Conservation (phyloP, 108 stramenopile genomes). For the Schizochytrium sp. region DNA sequence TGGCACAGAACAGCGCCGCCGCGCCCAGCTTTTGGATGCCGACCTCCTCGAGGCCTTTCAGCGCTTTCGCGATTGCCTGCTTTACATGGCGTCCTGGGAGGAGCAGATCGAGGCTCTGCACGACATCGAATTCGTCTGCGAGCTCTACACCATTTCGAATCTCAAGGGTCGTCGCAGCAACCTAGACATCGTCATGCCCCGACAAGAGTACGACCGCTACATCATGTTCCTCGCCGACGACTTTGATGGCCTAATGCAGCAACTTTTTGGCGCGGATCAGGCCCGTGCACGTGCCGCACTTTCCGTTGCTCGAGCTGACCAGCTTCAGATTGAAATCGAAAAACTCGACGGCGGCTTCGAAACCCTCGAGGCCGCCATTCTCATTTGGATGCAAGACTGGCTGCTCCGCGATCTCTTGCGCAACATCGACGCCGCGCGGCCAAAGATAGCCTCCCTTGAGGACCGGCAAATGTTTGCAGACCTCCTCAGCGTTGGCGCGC, state of each 20-base stretch:
- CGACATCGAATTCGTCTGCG: background rate
- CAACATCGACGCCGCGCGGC: background rate
- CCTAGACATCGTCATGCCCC: background rate
- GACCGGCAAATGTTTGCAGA: background rate
- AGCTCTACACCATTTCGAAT: background rate
- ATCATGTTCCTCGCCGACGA: background rate
- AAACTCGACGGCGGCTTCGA: background rate
- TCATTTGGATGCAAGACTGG: background rate
- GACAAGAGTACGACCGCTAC: background rate
- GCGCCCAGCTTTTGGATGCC: background rate
- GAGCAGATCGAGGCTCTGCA: background rate
- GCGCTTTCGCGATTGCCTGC: background rate
- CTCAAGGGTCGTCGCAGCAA: background rate
- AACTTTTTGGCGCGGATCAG: background rate
- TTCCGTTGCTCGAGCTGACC: background rate
- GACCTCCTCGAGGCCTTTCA: background rate
- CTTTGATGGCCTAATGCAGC: background rate
- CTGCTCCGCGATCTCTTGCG: background rate
- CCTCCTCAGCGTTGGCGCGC: background rate
- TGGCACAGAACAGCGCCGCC: background rate
- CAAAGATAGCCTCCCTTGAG: background rate
- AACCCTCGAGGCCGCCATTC: background rate
- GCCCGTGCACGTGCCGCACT: background rate
- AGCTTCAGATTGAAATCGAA: background rate
- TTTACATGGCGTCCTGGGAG: conserved; percentile 6